Evolutionary conservation across 495 filamentous ascomycete genomes (phyloP).

Genomic region (Lasiosphaeriaceae sp.): DNA sequence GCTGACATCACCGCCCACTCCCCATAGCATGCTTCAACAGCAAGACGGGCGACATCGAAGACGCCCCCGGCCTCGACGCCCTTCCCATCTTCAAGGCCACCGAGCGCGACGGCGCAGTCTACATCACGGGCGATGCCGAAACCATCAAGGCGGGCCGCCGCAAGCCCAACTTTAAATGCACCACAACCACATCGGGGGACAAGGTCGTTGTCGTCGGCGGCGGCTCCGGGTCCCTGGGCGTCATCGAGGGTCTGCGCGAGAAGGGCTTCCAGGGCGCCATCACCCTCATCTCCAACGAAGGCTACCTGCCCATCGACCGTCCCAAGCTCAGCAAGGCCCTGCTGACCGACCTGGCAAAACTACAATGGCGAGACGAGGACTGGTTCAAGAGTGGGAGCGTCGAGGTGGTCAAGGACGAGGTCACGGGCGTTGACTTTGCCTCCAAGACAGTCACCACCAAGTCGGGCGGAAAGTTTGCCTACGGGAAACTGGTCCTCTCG

Average conservation of each 20-base stretch:
- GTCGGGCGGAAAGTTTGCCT: constrained; percentile 63
- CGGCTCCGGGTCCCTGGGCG: constrained; percentile 77
- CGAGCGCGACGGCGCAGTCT: constrained; percentile 76
- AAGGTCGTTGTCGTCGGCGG: constrained; percentile 86
- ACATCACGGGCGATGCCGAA: constrained; percentile 74
- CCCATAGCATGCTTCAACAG: constrained; percentile 81
- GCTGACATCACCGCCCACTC: constrained; percentile 11
- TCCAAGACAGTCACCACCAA: constrained; percentile 68
- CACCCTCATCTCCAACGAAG: constrained; percentile 80
- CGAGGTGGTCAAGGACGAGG: constrained; percentile 67
- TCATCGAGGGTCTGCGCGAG: constrained; percentile 75
- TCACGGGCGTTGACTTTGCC: constrained; percentile 70
- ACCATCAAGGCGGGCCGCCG: constrained; percentile 74
- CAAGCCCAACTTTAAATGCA: constrained; percentile 68
- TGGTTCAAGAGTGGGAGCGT: constrained; percentile 78
- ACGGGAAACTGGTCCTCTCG: constrained; percentile 85
- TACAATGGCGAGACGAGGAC: constrained; percentile 65
- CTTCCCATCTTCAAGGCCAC: constrained; percentile 74
- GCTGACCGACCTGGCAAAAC: constrained; percentile 73
- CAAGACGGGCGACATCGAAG: constrained; percentile 86
- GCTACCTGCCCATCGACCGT: constrained; percentile 81
- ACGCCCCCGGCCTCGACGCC: constrained; percentile 83
- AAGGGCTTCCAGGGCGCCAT: constrained; percentile 77
- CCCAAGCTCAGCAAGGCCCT: constrained; percentile 95
- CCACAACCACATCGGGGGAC: constrained; percentile 46